Conservation (phyloP, 2,329 filamentous ascomycete species). For the Ophiostoma sp. region DNA sequence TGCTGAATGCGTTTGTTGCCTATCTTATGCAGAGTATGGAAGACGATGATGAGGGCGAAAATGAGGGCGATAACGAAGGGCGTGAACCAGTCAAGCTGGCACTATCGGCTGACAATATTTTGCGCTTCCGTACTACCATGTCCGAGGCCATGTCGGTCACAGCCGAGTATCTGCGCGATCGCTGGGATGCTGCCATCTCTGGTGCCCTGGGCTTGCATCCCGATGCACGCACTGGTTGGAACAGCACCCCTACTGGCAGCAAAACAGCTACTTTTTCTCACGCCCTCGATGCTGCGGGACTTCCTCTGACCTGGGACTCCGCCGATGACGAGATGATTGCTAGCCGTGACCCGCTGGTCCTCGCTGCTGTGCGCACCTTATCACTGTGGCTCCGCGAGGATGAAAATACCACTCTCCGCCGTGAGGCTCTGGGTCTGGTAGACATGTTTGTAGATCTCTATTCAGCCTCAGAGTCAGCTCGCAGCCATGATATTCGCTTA, state of each 20-base stretch:
- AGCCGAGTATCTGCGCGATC: constrained; percentile 61
- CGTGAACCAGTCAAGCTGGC: constrained; percentile 23
- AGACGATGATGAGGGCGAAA: constrained; percentile 44
- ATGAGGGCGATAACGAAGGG: constrained; percentile 9
- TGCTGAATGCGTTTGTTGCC: constrained; percentile 57
- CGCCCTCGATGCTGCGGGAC: constrained; percentile 29
- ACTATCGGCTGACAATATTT: constrained; percentile 51
- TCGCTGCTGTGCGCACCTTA: constrained; percentile 53
- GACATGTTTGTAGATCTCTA: constrained; percentile 64
- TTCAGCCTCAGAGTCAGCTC: constrained; percentile 26
- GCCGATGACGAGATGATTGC: constrained; percentile 43
- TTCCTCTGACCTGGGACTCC: constrained; percentile 56
- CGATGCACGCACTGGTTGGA: constrained; percentile 42
- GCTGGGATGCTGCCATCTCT: constrained; percentile 63
- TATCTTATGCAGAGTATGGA: constrained; percentile 53
- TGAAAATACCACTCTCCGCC: constrained; percentile 54
- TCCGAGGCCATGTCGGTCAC: constrained; percentile 59
- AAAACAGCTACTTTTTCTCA: neutral
- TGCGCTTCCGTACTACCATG: constrained; percentile 56
- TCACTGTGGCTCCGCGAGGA: constrained; percentile 66
- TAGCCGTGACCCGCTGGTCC: constrained; percentile 53
- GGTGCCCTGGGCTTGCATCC: constrained; percentile 58
- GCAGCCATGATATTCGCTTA: constrained; percentile 49
- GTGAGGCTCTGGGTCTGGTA: constrained; percentile 52
- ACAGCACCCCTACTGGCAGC: neutral